Evolutionary conservation across 2,329 filamentous ascomycete genomes (phyloP), one percentile per base, ranked within the genome.

Genomic region (Aspergillus pseudoterreus): DNA sequence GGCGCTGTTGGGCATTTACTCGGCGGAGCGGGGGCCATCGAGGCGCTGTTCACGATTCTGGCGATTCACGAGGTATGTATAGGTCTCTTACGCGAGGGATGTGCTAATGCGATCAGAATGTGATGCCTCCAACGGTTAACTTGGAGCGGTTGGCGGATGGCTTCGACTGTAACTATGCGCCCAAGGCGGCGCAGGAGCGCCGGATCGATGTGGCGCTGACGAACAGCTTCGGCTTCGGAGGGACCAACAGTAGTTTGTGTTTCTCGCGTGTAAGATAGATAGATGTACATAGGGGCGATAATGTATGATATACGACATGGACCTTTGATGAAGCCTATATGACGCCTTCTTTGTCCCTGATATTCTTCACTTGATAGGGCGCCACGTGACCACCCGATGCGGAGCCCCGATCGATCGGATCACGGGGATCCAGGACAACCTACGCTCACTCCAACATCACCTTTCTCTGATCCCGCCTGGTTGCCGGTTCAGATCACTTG

Each of bases 151-250:
- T 85, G 5, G 82, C 86, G 41, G 78, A 77, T 51, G 80, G 84
- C 4, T 87, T 89, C 49, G 75, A 84, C 57, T 95, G 92, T 75
- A 96, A 97, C 66, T 92, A 96, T 69, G 85, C 96, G 3, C 83
- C 91, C 0, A 77, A 84, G 4, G 66, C 76, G 43, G 80, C 90
- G 0, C 92, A 96, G 70, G 71, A 87, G 47, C 85, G 83, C 58
- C 67, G 77, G 2, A 82, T 97, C 10, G 75, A 83, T 51, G 86
- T 92, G 19, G 89, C 88, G 4, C 63, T 99, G 52, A 94, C 90
- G 3, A 99, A 99, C 65, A 97, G 92, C 68, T 99, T 99, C 73
- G 94, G 94, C 0, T 99, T 99, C 74, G 94, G 94, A 10, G 94
- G 94, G 14, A 97, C 92, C 1, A 99, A 99, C 74, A 92, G 92